Percentiles rank a stretch among this genome's conserved stretches.
phyloP scores from a whole-genome alignment of 2,329 filamentous ascomycete species.

The Xylariomycetidae sp. region DNA sequence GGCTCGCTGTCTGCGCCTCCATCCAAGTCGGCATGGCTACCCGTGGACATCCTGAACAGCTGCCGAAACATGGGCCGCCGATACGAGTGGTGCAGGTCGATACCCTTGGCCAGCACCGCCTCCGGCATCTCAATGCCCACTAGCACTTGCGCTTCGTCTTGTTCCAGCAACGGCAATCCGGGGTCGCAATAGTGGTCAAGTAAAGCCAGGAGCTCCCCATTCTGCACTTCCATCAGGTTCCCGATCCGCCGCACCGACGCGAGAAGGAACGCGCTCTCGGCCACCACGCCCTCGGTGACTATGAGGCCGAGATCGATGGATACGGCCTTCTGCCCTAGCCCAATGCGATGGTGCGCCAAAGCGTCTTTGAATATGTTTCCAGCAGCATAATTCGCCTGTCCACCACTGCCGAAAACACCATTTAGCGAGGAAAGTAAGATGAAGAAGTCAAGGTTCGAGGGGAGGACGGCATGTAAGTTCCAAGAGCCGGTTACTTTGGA shows the following conservation, averaged over 20 bases:
- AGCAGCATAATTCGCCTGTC: constrained; percentile 33
- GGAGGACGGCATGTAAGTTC: constrained; percentile 3
- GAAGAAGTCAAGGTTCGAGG: constrained; percentile 28
- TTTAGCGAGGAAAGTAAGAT: constrained; percentile 31
- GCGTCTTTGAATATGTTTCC: constrained; percentile 28
- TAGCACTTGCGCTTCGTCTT: constrained; percentile 4
- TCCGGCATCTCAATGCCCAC: constrained; percentile 4
- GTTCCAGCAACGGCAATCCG: background rate
- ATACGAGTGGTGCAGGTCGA: constrained; percentile 7
- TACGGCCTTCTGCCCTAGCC: constrained; percentile 4
- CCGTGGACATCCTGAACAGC: constrained; percentile 2
- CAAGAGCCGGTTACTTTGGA: constrained; percentile 1
- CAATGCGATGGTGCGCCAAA: constrained; percentile 11
- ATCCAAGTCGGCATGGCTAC: background rate
- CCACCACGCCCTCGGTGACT: constrained; percentile 4
- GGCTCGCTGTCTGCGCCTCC: background rate
- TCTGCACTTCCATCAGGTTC: constrained; percentile 5
- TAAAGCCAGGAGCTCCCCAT: constrained; percentile 2
- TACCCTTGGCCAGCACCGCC: constrained; percentile 3
- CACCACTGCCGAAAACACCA: constrained; percentile 28
- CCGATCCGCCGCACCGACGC: constrained; percentile 4
- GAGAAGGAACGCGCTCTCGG: constrained; percentile 5
- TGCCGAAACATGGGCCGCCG: constrained; percentile 6
- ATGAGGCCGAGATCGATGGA: constrained; percentile 5
- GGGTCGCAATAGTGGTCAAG: constrained; percentile 9